Base-by-base conservation (phyloP, 2,329 filamentous ascomycete genomes). In the Lachnellula subtilissima region DNA sequence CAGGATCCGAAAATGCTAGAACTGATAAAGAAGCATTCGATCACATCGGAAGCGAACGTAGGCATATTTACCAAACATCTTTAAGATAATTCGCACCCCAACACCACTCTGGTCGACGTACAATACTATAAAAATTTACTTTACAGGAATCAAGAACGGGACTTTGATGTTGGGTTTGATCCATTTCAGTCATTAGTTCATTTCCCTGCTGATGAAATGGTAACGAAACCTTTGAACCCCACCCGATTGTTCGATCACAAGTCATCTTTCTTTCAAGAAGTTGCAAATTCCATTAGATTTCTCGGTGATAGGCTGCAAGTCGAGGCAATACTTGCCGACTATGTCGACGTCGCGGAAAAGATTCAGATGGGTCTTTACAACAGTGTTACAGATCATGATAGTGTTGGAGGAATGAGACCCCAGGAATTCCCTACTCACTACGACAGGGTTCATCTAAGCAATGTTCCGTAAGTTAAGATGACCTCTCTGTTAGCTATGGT, bases 381-480 rank as follows among this genome's bases (percentile, higher is more conserved):
- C 28, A 28, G 28, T 28, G 28, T 28, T 28, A 9, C 7, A 28
- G 8, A 9, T 8, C 32, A 46, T 50, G 15, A 14, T 7, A 39
- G 37, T 17, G 37, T 14, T 15, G 15, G 36, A 35, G 15, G 15
- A 40, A 9, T 9, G n/a, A 32, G 28, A 43, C 35, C 52, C 3
- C 47, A 52, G 14, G n/a, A 45, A 5, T 62, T 63, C 23, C 59
- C 57, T 14, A 25, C 32, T 6, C 23, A 50, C 2, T 62, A 54
- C 22, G 54, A 63, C 15, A 47, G 56, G 12, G 42, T 62, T 23
- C 54, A 62, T 52, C 48, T 63, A 17, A 59, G 61, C 35, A 63
- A 63, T 42, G 50, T 59, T 48, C 57, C 59, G 57, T 63, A 50
- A 52, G 59, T 59, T 23, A 23, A 40, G 11, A 35, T 42, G 23